These are phyloP conservation scores for Pestalotiopsis sp. DNA, from an alignment of 2,329 filamentous ascomycete species.

Conservation along the genomic window DNA sequence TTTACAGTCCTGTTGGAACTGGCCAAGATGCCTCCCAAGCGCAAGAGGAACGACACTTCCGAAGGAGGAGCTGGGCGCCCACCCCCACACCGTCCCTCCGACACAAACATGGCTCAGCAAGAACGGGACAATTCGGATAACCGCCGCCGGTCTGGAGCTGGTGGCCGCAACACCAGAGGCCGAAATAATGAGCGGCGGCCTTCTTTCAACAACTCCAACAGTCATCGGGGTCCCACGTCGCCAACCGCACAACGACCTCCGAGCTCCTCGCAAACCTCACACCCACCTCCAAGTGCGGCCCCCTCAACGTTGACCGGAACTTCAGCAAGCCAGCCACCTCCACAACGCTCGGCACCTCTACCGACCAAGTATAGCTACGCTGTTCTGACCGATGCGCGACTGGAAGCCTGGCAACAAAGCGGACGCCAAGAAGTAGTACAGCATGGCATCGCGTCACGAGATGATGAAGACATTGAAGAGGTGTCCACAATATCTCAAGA, in stretches of 20 bases:
- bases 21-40: constrained; percentile 57
- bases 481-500: constrained; percentile 82
- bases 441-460: constrained; percentile 63
- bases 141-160: constrained; percentile 44
- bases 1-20: constrained; percentile 10
- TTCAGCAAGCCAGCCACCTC: constrained; percentile 17
- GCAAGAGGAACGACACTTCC: constrained; percentile 58
- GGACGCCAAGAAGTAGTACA: constrained; percentile 70
- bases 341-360: constrained; percentile 27
- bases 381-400: constrained; percentile 70
- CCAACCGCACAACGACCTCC: constrained; percentile 36
- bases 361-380: constrained; percentile 68
- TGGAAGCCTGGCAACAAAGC: constrained; percentile 67
- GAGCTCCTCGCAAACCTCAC: constrained; percentile 36
- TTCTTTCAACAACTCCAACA: constrained; percentile 34
- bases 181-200: constrained; percentile 51
- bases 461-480: constrained; percentile 68
- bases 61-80: constrained; percentile 53
- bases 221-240: constrained; percentile 29
- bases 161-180: constrained; percentile 47
- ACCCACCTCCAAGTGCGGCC: constrained; percentile 24
- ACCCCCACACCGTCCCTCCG: constrained; percentile 63
- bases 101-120: constrained; percentile 58
- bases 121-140: constrained; percentile 51
- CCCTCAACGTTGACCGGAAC: constrained; percentile 25